phyloP scores from a whole-genome alignment of 306 rosid genomes.

The Argentina anserina region DNA sequence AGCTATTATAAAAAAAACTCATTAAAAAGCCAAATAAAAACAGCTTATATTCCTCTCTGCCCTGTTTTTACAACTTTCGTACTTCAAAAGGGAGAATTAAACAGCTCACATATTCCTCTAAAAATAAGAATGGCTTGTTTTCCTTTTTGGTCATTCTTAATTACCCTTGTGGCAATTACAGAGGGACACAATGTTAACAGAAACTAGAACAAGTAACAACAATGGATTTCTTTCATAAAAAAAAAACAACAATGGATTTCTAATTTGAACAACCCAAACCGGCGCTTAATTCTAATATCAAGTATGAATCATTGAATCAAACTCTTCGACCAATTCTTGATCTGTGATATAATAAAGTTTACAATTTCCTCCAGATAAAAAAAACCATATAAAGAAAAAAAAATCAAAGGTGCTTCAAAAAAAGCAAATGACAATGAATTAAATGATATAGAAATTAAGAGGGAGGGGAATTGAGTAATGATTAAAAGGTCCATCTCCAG shows the following conservation, averaged over 20 bases:
- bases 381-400: background rate
- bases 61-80: background rate
- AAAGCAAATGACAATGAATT: background rate
- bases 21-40: background rate
- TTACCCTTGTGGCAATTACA: background rate
- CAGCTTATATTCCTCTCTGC: background rate
- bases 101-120: background rate
- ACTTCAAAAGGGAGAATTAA: background rate
- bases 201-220: no score
- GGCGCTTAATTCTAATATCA: background rate
- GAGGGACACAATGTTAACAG: background rate
- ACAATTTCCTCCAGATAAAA: constrained; percentile 4
- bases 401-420: background rate
- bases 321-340: constrained; percentile 9
- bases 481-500: constrained; percentile 80
- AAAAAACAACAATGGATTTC: no score
- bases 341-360: constrained; percentile 13
- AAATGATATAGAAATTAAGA: background rate
- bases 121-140: background rate
- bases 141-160: background rate
- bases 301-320: constrained; percentile 14
- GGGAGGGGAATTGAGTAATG: background rate
- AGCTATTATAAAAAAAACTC: no score
- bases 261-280: no score
- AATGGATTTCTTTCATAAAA: no score